These are phyloP conservation scores for Nicotiana undulata DNA, from an alignment of 257 asterid species.

Conservation along the genomic window DNA sequence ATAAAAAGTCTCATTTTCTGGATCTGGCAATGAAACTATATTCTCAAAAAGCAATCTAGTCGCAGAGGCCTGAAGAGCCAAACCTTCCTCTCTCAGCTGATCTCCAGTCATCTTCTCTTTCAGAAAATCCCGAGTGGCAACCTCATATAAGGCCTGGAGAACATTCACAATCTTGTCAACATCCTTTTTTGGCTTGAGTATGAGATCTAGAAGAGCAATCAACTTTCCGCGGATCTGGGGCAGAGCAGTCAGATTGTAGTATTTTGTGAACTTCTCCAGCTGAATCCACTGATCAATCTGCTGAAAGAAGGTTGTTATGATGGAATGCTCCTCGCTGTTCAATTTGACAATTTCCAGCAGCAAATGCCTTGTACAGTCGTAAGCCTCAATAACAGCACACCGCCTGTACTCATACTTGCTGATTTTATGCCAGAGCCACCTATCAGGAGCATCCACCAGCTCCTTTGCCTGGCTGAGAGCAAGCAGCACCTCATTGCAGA, in stretches of 20 bases:
- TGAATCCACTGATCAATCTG: constrained; percentile 76
- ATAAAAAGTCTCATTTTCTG: constrained; percentile 62
- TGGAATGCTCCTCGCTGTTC: constrained; percentile 80
- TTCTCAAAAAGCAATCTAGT: constrained; percentile 74
- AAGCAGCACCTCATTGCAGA: constrained; percentile 86
- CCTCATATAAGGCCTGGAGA: constrained; percentile 95
- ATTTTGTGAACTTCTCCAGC: constrained; percentile 79
- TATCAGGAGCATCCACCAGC: constrained; percentile 95
- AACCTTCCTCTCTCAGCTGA: constrained; percentile 85
- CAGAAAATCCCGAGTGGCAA: constrained; percentile 80
- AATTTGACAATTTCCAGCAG: constrained; percentile 61
- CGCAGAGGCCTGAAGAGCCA: constrained; percentile 66
- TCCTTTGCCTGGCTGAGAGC: constrained; percentile 95
- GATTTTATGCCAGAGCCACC: constrained; percentile 90
- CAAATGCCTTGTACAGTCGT: constrained; percentile 66
- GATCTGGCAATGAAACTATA: constrained; percentile 66
- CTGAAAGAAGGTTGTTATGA: constrained; percentile 69
- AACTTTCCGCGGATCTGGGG: constrained; percentile 64
- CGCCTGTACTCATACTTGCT: constrained; percentile 86
- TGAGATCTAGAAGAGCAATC: constrained; percentile 64
- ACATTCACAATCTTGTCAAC: constrained; percentile 76
- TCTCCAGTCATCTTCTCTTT: constrained; percentile 59
- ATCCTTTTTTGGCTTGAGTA: constrained; percentile 58
- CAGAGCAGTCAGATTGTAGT: constrained; percentile 59
- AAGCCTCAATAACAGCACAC: constrained; percentile 92